Percentiles rank a stretch among this genome's conserved stretches.
Conservation (phyloP, 2,329 filamentous ascomycete genomes). For the Sclerotinia sclerotiorum region DNA sequence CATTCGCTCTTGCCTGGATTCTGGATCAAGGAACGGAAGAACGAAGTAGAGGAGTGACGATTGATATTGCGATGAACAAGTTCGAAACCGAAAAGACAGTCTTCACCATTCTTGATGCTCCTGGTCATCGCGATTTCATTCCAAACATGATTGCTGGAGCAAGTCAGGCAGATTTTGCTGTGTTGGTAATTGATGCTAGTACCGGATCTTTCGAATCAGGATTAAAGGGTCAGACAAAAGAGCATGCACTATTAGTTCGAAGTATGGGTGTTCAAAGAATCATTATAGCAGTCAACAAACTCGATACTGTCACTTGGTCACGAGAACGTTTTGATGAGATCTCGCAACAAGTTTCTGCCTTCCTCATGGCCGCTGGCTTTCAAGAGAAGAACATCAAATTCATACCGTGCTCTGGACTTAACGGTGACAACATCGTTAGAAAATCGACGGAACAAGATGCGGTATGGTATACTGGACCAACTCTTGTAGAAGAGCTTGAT, state of each 20-base stretch:
- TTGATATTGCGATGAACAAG: conserved; percentile 92
- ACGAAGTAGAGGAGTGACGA: conserved; percentile 84
- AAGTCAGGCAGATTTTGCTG: conserved; percentile 92
- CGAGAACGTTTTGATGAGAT: conserved; percentile 83
- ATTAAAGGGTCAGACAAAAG: conserved; percentile 87
- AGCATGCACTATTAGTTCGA: conserved; percentile 84
- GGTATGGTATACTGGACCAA: conserved; percentile 78
- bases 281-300: conserved; percentile 92
- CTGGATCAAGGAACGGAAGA: conserved; percentile 91
- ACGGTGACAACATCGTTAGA: conserved; percentile 79
- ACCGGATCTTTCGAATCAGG: conserved; percentile 92
- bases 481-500: conserved; percentile 82
- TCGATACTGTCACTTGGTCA: conserved; percentile 84
- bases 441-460: conserved; percentile 55
- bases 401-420: conserved; percentile 84
- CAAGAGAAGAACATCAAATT: conserved; percentile 78
- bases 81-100: conserved; percentile 85
- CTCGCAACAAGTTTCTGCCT: conserved; percentile 75
- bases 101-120: conserved; percentile 94
- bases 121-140: conserved; percentile 92
- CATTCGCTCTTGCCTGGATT: conserved; percentile 96
- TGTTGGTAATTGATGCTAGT: conserved; percentile 89
- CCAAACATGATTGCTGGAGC: conserved; percentile 99
- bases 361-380: conserved; percentile 81
- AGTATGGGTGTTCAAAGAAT: conserved; percentile 88